Percentiles rank a stretch among this genome's conserved stretches.
Evolutionary conservation across 768 basidiomycete species (phyloP).

Genomic region (Tricholomella constricta): DNA sequence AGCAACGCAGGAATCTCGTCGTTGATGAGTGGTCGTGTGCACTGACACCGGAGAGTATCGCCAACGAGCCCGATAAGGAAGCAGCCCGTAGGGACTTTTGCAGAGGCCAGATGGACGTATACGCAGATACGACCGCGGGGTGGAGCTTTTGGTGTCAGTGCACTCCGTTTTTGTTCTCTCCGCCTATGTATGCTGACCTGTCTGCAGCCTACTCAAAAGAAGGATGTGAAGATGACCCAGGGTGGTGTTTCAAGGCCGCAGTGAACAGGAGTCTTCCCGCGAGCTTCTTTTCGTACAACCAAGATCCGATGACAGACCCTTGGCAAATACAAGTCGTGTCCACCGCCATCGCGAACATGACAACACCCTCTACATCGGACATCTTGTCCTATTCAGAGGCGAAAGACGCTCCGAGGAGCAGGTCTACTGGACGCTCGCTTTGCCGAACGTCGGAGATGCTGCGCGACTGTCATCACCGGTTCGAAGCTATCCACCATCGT

Average conservation of each 20-base stretch:
- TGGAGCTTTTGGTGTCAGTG: constrained; percentile 72
- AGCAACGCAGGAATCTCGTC: constrained; percentile 52
- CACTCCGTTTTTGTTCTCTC: not conserved
- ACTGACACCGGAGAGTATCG: constrained; percentile 61
- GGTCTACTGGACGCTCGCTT: not conserved
- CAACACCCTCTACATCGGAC: constrained; percentile 14
- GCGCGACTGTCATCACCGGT: constrained; percentile 21
- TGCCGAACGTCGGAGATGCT: not conserved
- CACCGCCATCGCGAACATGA: constrained; percentile 7
- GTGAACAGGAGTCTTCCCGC: constrained; percentile 58
- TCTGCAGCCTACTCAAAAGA: constrained; percentile 61
- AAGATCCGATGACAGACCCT: constrained; percentile 10
- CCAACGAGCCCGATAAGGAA: constrained; percentile 44
- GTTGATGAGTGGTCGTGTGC: constrained; percentile 86
- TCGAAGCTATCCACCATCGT: constrained; percentile 26
- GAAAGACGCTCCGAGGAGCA: not conserved
- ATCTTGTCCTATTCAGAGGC: constrained; percentile 6
- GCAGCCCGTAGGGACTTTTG: constrained; percentile 55
- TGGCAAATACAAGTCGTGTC: constrained; percentile 4
- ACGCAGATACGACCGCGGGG: constrained; percentile 56
- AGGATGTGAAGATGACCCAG: constrained; percentile 54
- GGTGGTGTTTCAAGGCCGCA: constrained; percentile 70
- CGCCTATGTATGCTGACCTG: constrained; percentile 3
- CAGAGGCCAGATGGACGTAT: constrained; percentile 57
- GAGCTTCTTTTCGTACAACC: constrained; percentile 56